Conservation (phyloP, 495 filamentous ascomycete species). For the Neurospora sp. region DNA sequence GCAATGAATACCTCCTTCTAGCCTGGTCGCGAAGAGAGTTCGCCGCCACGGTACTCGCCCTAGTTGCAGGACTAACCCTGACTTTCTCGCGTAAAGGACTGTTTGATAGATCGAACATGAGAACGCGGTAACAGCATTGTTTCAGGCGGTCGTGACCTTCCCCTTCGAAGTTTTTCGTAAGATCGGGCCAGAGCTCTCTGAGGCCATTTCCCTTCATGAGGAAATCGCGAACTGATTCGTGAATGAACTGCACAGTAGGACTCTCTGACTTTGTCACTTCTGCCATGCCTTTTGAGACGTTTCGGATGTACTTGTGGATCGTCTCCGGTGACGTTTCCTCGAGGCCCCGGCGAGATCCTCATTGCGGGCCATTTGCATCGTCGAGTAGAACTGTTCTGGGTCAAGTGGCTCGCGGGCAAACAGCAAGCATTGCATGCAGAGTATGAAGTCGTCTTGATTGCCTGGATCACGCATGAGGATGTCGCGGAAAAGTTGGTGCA, state of each 20-base stretch:
- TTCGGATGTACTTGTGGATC: constrained; percentile 20
- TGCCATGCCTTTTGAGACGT: constrained; percentile 27
- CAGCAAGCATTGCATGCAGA: constrained; percentile 33
- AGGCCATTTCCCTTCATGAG: constrained; percentile 23
- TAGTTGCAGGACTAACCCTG: neutral
- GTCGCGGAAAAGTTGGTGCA: constrained; percentile 25
- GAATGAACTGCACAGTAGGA: constrained; percentile 30
- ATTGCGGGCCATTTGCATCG: constrained; percentile 9
- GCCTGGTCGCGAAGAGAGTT: constrained; percentile 10
- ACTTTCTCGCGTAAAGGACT: neutral
- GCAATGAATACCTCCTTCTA: constrained; percentile 6
- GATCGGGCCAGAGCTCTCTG: constrained; percentile 23
- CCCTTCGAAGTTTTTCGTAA: constrained; percentile 14
- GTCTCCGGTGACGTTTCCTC: neutral
- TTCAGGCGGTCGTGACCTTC: constrained; percentile 27
- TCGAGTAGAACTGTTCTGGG: constrained; percentile 28
- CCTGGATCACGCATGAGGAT: constrained; percentile 26
- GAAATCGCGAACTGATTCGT: constrained; percentile 34
- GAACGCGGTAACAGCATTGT: constrained; percentile 24
- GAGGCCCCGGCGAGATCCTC: no score
- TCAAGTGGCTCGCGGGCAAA: constrained; percentile 23
- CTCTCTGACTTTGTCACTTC: constrained; percentile 17
- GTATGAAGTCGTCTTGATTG: constrained; percentile 19
- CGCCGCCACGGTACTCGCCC: neutral
- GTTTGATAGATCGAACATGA: constrained; percentile 3